Conservation (phyloP, 352 stramenopile genomes). For the Pythium phragmitis region DNA sequence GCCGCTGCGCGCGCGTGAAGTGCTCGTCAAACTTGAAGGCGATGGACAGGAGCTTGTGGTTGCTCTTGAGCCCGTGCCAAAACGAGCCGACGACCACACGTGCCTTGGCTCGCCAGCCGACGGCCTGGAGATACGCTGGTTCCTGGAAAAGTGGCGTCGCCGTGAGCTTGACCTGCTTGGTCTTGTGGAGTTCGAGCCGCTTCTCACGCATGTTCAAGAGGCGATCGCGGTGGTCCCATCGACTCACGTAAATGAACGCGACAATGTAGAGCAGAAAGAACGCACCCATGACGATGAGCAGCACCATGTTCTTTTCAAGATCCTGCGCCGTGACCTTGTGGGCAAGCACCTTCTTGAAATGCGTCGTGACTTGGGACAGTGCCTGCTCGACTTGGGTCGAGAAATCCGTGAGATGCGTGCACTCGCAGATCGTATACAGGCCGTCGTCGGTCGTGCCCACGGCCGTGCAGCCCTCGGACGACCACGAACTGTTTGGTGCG, state of each 20-base stretch:
- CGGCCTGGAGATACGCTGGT: conserved; percentile 55
- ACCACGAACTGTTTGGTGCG: conserved; percentile 40
- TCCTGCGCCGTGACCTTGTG: conserved; percentile 56
- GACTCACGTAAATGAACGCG: conserved; percentile 56
- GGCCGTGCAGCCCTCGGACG: conserved; percentile 50
- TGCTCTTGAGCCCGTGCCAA: conserved; percentile 49
- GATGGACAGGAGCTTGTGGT: conserved; percentile 72
- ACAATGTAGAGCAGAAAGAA: conserved; percentile 61
- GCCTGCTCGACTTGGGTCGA: conserved; percentile 63
- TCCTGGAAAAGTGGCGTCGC: conserved; percentile 54
- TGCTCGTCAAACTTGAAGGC: conserved; percentile 75
- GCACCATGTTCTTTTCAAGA: conserved; percentile 52
- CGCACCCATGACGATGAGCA: conserved; percentile 47
- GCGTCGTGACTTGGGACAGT: conserved; percentile 46
- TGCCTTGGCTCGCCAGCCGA: conserved; percentile 43
- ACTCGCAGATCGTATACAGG: conserved; percentile 74
- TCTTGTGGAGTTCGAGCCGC: conserved; percentile 34
- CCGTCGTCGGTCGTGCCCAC: conserved; percentile 55
- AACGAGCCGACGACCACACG: conserved; percentile 41
- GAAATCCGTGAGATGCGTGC: conserved; percentile 75
- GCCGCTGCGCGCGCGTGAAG: conserved; percentile 54
- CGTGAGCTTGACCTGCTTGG: conserved; percentile 49
- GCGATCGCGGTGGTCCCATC: conserved; percentile 54
- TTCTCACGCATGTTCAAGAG: conserved; percentile 37
- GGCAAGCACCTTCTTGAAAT: conserved; percentile 61